A percentile compares a stretch with the other conserved stretches of the same genome.
Conservation (phyloP, 2,329 filamentous ascomycete genomes). For the Xylariaceae sp. region DNA sequence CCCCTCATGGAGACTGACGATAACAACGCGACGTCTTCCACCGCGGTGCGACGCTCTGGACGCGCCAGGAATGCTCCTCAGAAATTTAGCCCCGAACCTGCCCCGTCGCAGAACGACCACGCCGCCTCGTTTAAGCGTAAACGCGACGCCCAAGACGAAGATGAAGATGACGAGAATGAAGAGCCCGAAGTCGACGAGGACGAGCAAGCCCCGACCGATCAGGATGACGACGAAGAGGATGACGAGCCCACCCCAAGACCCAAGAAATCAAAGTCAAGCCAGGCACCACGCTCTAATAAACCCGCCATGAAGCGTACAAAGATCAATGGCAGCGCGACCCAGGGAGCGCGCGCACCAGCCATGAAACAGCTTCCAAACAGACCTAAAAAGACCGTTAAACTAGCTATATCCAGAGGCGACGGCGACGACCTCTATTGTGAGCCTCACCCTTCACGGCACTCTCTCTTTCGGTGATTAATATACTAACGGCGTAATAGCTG, state of each 20-base stretch:
- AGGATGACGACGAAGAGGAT: constrained; percentile 33
- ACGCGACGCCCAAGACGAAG: constrained; percentile 40
- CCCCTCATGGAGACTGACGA: constrained; percentile 52
- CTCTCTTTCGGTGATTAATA: background rate
- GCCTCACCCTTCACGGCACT: constrained; percentile 15
- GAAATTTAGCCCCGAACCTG: constrained; percentile 55
- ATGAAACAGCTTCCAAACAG: constrained; percentile 40
- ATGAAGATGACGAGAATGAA: constrained; percentile 38
- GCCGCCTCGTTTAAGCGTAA: constrained; percentile 52
- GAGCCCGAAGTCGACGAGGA: constrained; percentile 37
- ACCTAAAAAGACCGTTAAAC: constrained; percentile 52
- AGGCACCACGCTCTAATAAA: constrained; percentile 45
- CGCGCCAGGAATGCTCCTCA: constrained; percentile 58
- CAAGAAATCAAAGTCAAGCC: constrained; percentile 38
- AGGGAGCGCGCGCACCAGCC: constrained; percentile 31
- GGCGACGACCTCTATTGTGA: constrained; percentile 54
- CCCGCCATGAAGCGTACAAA: constrained; percentile 62
- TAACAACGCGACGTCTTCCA: constrained; percentile 50
- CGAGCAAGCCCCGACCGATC: constrained; percentile 7
- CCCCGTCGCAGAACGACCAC: constrained; percentile 24
- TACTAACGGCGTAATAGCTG: constrained; percentile 39
- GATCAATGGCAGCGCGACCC: constrained; percentile 49
- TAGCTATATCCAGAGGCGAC: constrained; percentile 46
- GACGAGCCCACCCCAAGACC: constrained; percentile 40
- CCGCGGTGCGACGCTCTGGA: constrained; percentile 60